phyloP scores from a whole-genome alignment of 768 basidiomycete genomes.

The Tubosaeta sp. region DNA sequence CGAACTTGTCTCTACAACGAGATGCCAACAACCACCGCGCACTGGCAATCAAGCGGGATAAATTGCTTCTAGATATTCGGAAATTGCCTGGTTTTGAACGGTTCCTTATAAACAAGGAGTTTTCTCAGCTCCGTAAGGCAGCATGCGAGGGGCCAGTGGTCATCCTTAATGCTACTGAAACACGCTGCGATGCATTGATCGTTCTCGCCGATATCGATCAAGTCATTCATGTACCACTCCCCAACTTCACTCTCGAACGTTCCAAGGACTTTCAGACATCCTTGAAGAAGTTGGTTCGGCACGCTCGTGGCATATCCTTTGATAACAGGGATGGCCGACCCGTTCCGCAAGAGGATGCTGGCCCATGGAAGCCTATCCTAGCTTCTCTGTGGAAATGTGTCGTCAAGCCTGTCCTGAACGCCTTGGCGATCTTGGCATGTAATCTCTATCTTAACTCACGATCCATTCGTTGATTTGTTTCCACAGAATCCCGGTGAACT shows the following conservation, averaged over 20 bases:
- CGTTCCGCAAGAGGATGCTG: background rate
- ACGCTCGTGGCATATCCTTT: background rate
- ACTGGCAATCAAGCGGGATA: background rate
- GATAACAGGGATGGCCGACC: background rate
- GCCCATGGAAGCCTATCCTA: background rate
- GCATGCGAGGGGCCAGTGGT: background rate
- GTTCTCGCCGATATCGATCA: background rate
- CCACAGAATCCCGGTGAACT: background rate
- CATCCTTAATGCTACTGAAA: background rate
- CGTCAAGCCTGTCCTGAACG: conserved; percentile 3
- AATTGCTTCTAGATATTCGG: background rate
- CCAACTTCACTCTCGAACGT: background rate
- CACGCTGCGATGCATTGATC: background rate
- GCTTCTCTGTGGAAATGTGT: conserved; percentile 5
- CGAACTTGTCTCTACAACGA: background rate
- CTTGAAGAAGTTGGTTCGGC: background rate
- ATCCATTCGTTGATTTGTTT: background rate
- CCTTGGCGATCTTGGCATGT: conserved; percentile 2
- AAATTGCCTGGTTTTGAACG: background rate
- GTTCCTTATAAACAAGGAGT: background rate
- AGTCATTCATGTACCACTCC: background rate
- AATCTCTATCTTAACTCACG: too few relatives aligned
- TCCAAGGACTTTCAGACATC: background rate
- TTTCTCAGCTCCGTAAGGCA: background rate
- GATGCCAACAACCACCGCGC: background rate